These are phyloP conservation scores for Cercospora sojina DNA, from an alignment of 2,329 filamentous ascomycete genomes.

Conservation along the genomic window DNA sequence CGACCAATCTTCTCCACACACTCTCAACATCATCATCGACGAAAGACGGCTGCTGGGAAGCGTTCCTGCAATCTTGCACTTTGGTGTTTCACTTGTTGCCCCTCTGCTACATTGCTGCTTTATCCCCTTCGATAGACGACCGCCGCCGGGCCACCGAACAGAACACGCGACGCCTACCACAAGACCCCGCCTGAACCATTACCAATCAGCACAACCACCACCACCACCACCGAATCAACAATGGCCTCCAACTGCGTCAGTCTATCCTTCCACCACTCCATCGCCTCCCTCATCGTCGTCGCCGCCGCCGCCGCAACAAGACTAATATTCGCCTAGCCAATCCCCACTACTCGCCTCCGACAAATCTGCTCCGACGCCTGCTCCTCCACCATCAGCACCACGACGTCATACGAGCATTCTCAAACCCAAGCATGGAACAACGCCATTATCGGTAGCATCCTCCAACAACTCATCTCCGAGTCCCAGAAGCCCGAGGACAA, in stretches of 20 bases:
- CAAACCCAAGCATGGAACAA: slow-evolving; percentile 88
- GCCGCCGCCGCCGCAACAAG: background rate
- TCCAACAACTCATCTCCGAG: slow-evolving; percentile 74
- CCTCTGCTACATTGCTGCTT: background rate
- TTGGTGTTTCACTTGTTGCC: background rate
- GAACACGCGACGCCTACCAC: background rate
- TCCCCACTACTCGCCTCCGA: slow-evolving; percentile 73
- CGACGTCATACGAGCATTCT: slow-evolving; percentile 81
- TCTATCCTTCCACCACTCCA: slow-evolving; percentile 5
- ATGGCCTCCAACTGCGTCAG: slow-evolving; percentile 23
- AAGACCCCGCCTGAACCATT: background rate
- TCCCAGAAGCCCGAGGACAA: slow-evolving; percentile 24
- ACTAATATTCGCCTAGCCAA: slow-evolving; percentile 58
- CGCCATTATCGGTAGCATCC: slow-evolving; percentile 80
- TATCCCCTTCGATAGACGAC: background rate
- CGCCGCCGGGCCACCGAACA: background rate
- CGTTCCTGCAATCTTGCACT: background rate
- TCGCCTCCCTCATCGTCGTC: slow-evolving; percentile 3
- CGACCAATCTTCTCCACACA: background rate
- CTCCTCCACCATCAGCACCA: slow-evolving; percentile 69
- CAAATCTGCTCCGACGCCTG: slow-evolving; percentile 87
- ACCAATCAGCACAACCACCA: background rate
- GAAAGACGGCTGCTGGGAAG: background rate
- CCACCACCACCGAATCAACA: slow-evolving; percentile 2
- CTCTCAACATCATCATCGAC: background rate